These are phyloP conservation scores for Cardiosporidium cionae DNA, from an alignment of 169 alveolate species.

Conservation along the genomic window DNA sequence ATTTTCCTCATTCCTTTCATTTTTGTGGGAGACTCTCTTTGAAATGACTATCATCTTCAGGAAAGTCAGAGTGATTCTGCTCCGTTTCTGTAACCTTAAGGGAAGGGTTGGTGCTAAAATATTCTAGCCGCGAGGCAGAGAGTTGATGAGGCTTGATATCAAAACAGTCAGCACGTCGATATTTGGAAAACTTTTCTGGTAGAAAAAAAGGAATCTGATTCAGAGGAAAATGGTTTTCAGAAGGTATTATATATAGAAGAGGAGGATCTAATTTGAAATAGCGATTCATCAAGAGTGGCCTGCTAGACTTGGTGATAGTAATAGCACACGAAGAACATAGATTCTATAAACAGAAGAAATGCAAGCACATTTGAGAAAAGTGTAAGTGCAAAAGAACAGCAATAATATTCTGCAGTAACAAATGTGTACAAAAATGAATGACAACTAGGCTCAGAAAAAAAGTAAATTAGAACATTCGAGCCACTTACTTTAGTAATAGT, in stretches of 20 bases:
- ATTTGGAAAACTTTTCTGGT: neutral
- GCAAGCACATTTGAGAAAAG: neutral
- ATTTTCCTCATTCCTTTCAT: no score
- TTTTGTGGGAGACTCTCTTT: no score
- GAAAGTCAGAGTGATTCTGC: no score
- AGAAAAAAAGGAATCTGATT: neutral
- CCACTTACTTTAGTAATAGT: no score
- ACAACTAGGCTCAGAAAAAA: no score
- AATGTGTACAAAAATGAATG: no score
- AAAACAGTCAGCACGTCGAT: neutral
- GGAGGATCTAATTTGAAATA: constrained; percentile 71
- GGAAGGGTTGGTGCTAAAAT: no score
- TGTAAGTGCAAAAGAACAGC: neutral
- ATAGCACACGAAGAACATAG: constrained; percentile 45
- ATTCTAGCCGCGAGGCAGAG: no score
- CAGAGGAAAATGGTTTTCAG: constrained; percentile 50
- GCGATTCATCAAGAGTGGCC: constrained; percentile 63
- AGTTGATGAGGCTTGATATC: no score
- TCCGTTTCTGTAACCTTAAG: no score
- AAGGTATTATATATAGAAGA: constrained; percentile 58
- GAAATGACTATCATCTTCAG: no score
- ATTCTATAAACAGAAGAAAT: neutral
- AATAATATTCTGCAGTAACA: neutral
- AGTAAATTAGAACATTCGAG: no score
- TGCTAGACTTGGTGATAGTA: constrained; percentile 53